phyloP scores from a whole-genome alignment of 2,329 filamentous ascomycete genomes.

The Periconia sp. region DNA sequence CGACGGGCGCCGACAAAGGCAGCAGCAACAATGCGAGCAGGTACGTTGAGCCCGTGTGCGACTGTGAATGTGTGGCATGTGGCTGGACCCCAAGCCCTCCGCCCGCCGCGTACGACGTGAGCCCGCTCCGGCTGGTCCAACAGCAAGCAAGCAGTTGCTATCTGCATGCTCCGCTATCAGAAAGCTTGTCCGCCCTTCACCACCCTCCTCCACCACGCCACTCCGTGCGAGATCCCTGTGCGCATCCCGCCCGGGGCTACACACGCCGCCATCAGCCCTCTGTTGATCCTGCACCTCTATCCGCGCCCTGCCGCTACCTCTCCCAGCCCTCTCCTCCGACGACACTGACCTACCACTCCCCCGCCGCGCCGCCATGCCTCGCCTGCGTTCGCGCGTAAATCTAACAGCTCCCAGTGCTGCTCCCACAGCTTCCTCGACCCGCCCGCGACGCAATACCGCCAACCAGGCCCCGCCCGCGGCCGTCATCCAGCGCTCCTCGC shows the following conservation, averaged over 20 bases:
- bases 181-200: conserved; percentile 3
- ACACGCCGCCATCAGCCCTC: conserved; percentile 1
- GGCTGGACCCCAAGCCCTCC: background rate
- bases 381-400: conserved; percentile 45
- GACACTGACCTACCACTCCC: conserved; percentile 6
- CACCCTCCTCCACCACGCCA: conserved; percentile 3
- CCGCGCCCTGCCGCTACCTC: background rate
- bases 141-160: too few relatives aligned
- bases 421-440: conserved; percentile 43
- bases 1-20: conserved; percentile 28
- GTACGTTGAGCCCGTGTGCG: conserved; percentile 24
- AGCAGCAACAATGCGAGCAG: conserved; percentile 39
- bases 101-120: too few relatives aligned
- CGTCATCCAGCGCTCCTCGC: conserved; percentile 47
- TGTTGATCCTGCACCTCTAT: conserved; percentile 1
- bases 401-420: conserved; percentile 43
- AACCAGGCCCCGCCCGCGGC: conserved; percentile 42
- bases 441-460: conserved; percentile 44
- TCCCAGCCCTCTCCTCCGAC: conserved; percentile 7
- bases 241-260: conserved; percentile 4
- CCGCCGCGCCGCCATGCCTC: conserved; percentile 37
- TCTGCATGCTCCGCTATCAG: background rate
- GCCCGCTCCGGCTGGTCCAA: too few relatives aligned
- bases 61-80: background rate
- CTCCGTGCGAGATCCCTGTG: conserved; percentile 8